phyloP scores from a whole-genome alignment of 2,329 filamentous ascomycete species.

The Fusarium sp. region DNA sequence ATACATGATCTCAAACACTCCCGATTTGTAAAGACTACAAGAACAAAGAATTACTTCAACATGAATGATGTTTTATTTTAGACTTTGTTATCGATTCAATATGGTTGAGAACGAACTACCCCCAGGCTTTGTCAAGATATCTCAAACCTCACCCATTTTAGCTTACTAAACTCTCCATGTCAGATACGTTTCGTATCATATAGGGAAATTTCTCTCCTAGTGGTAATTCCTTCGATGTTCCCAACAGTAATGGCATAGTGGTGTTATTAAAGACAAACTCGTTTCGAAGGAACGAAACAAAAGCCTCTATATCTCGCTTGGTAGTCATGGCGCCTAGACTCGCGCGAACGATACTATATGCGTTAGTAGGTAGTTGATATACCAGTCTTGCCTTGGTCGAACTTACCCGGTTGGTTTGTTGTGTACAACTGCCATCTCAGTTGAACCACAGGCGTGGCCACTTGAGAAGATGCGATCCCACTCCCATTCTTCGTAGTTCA shows the following conservation, averaged over 20 bases:
- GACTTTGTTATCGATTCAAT: not conserved
- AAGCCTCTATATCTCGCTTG: slow-evolving; percentile 62
- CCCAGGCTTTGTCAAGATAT: not conserved
- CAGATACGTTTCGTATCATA: slow-evolving; percentile 11
- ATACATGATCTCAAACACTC: not conserved
- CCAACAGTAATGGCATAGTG: slow-evolving; percentile 16
- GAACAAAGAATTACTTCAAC: not conserved
- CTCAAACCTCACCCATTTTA: not conserved
- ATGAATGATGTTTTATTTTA: not conserved
- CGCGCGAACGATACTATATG: slow-evolving; percentile 65
- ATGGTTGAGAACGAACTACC: not conserved
- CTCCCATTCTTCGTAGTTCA: slow-evolving; percentile 65
- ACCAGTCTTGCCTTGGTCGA: not conserved
- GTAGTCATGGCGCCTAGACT: slow-evolving; percentile 73
- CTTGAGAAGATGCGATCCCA: slow-evolving; percentile 65
- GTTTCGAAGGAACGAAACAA: slow-evolving; percentile 58
- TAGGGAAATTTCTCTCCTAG: slow-evolving; percentile 28
- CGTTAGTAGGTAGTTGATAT: slow-evolving; percentile 16
- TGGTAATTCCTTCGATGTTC: slow-evolving; percentile 22
- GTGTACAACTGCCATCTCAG: slow-evolving; percentile 64
- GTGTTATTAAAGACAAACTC: slow-evolving; percentile 29
- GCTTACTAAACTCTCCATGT: not conserved
- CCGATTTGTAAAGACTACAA: not conserved
- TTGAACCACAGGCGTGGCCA: slow-evolving; percentile 68
- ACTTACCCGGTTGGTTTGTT: slow-evolving; percentile 65